phyloP scores from a whole-genome alignment of 495 filamentous ascomycete genomes.

The Penicillium samsonianum region DNA sequence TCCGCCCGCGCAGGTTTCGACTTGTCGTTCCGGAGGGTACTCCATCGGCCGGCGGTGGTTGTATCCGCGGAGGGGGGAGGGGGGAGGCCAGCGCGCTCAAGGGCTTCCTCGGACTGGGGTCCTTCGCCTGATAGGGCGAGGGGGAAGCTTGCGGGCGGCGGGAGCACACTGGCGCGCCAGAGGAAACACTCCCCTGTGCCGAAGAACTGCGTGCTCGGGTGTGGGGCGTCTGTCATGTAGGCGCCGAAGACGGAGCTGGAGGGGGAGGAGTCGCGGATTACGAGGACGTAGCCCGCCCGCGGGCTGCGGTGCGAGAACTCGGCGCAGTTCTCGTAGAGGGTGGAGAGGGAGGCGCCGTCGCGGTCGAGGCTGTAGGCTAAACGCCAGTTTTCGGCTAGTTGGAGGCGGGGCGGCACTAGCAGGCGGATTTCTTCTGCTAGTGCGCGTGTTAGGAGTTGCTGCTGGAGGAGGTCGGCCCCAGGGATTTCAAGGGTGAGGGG shows the following conservation, averaged over 20 bases:
- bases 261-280: conserved; percentile 68
- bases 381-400: conserved; percentile 83
- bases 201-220: conserved; percentile 80
- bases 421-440: conserved; percentile 94
- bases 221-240: conserved; percentile 86
- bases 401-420: conserved; percentile 79
- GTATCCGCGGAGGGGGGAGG: conserved; percentile 77
- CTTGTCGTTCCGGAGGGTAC: conserved; percentile 56
- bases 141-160: conserved; percentile 44
- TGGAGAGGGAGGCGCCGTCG: conserved; percentile 83
- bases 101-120: conserved; percentile 37
- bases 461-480: conserved; percentile 35
- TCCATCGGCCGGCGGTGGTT: conserved; percentile 67
- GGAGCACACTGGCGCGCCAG: conserved; percentile 76
- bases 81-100: conserved; percentile 52
- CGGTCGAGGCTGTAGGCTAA: conserved; percentile 90
- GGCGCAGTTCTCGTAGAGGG: conserved; percentile 78
- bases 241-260: conserved; percentile 78
- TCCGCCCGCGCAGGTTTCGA: conserved; percentile 13
- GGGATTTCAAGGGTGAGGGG: conserved; percentile 50
- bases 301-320: conserved; percentile 59
- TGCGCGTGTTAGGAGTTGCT: conserved; percentile 62
- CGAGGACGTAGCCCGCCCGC: conserved; percentile 82
- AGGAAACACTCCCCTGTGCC: conserved; percentile 98
- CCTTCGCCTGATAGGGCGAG: conserved; percentile 44